Conservation (phyloP, 139 green algal genomes). For the Bryopsis sp. region DNA sequence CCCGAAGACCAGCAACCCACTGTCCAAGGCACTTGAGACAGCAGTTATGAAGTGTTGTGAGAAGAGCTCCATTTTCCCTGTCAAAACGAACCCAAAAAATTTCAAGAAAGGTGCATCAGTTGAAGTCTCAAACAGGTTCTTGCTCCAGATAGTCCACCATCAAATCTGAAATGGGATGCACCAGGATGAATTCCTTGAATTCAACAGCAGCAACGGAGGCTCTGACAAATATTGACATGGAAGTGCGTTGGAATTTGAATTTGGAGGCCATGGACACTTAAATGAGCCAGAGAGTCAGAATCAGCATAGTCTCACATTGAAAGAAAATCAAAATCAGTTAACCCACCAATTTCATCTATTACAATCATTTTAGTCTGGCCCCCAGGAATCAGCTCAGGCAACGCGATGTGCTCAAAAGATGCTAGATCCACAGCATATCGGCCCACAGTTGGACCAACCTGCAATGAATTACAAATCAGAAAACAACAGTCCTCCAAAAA, state of each 20-base stretch:
- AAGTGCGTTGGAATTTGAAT: neutral
- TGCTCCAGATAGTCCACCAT: too few species aligned
- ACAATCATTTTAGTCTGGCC: conserved; percentile 9
- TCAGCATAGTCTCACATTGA: neutral
- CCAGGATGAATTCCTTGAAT: neutral
- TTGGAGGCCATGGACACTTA: neutral
- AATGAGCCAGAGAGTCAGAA: neutral
- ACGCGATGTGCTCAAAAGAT: conserved; percentile 3
- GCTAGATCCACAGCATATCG: conserved; percentile 3
- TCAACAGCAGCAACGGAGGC: neutral
- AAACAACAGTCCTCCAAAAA: neutral
- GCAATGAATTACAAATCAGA: neutral
- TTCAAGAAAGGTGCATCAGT: too few species aligned
- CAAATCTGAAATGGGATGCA: neutral
- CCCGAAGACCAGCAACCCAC: neutral
- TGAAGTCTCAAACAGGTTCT: too few species aligned
- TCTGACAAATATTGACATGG: neutral
- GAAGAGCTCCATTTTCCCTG: conserved; percentile 22
- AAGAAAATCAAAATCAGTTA: too few species aligned
- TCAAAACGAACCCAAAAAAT: neutral
- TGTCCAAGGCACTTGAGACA: neutral
- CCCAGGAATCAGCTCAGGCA: neutral
- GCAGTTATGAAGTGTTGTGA: neutral
- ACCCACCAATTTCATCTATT: conserved; percentile 16
- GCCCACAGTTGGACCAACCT: conserved; percentile 1